These are phyloP conservation scores for Lachancea kluyveri DNA, from an alignment of 805 yeast genomes.

Conservation along the genomic window DNA sequence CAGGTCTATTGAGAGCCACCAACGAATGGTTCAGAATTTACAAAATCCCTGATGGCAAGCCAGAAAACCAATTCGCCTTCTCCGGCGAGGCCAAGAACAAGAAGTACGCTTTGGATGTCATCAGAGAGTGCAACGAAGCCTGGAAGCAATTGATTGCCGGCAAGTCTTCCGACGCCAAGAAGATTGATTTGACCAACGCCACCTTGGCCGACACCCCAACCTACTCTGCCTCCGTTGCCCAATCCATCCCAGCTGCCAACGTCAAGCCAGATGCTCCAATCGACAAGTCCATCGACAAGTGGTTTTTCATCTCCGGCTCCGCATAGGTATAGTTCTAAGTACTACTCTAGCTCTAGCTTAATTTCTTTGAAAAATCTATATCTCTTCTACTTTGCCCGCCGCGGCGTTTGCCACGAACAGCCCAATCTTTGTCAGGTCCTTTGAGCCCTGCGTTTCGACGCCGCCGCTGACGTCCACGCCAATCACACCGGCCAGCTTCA, in stretches of 20 bases:
- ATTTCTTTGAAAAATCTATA: too few relatives aligned
- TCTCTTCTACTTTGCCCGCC: not conserved
- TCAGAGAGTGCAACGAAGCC: slow-evolving; percentile 76
- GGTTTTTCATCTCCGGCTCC: slow-evolving; percentile 95
- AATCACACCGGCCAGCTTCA: slow-evolving; percentile 46
- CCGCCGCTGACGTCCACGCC: slow-evolving; percentile 97
- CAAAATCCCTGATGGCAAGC: slow-evolving; percentile 97
- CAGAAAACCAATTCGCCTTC: slow-evolving; percentile 94
- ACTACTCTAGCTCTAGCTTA: too few relatives aligned
- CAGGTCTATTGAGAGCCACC: slow-evolving; percentile 89
- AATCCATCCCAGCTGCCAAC: slow-evolving; percentile 62
- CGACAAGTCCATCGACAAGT: slow-evolving; percentile 93
- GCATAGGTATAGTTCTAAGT: slow-evolving; percentile 33
- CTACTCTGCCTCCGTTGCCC: slow-evolving; percentile 41
- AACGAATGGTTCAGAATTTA: slow-evolving; percentile 98
- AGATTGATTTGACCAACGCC: slow-evolving; percentile 70
- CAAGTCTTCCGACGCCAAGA: slow-evolving; percentile 51
- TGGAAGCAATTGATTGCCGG: slow-evolving; percentile 76
- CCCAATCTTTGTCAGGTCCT: slow-evolving; percentile 60
- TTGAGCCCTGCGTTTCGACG: slow-evolving; percentile 73
- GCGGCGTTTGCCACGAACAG: slow-evolving; percentile 52
- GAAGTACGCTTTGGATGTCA: slow-evolving; percentile 77
- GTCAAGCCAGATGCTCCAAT: slow-evolving; percentile 84
- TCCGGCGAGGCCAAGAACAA: slow-evolving; percentile 86
- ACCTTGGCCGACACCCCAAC: slow-evolving; percentile 55